These are phyloP conservation scores for Pythium dissimile DNA, from an alignment of 352 stramenopile genomes.

Conservation along the genomic window DNA sequence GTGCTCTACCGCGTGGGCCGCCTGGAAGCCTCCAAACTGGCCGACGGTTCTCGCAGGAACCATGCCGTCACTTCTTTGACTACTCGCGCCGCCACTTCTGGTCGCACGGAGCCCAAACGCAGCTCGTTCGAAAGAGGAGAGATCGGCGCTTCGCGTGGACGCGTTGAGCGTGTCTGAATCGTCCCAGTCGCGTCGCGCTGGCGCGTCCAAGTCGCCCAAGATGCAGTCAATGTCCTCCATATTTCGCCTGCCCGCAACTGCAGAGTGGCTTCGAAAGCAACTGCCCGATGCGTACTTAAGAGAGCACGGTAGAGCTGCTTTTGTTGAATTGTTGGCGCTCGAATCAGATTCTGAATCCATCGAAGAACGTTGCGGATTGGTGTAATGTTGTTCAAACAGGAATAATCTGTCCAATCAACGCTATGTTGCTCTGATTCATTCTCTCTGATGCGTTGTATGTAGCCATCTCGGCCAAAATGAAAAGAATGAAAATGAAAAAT, in stretches of 20 bases:
- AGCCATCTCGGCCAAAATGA: too few species aligned
- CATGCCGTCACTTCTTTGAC: not conserved
- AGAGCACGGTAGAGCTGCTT: too few species aligned
- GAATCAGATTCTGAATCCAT: constrained; percentile 2
- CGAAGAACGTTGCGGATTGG: not conserved
- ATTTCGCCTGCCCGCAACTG: not conserved
- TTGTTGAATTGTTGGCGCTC: constrained; percentile 7
- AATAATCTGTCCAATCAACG: not conserved
- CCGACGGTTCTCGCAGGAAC: not conserved
- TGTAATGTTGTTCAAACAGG: not conserved
- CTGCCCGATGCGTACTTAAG: constrained; percentile 1
- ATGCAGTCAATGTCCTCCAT: not conserved
- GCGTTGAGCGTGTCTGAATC: not conserved
- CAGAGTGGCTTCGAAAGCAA: not conserved
- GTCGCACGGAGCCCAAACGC: constrained; percentile 14
- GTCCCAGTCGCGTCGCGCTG: not conserved
- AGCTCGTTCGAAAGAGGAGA: constrained; percentile 2
- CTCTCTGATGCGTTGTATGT: too few species aligned
- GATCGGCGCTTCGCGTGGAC: not conserved
- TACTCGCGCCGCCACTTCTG: constrained; percentile 12
- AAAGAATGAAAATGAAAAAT: too few species aligned
- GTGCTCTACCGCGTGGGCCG: not conserved
- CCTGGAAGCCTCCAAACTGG: constrained; percentile 5
- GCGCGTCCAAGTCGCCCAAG: not conserved
- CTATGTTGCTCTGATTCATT: not conserved